phyloP scores from a whole-genome alignment of 495 filamentous ascomycete species.

The Echria macrotheca region DNA sequence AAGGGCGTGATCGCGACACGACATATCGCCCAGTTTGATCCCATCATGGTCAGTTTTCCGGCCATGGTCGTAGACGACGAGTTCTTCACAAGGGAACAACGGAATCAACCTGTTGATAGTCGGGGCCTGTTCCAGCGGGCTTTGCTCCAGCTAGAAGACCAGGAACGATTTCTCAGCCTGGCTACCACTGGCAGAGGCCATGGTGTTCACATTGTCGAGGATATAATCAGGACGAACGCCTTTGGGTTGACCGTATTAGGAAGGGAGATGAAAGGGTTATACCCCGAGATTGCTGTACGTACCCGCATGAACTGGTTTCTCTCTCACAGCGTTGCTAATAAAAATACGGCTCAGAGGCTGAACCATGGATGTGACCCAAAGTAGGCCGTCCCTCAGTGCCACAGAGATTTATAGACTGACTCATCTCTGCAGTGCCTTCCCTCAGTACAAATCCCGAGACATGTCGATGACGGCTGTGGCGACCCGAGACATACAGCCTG shows the following conservation, averaged over 20 bases:
- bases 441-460: constrained; percentile 22
- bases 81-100: constrained; percentile 18
- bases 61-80: constrained; percentile 26
- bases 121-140: constrained; percentile 21
- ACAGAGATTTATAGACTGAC: too few relatives aligned
- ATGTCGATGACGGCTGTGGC: constrained; percentile 31
- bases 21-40: constrained; percentile 22
- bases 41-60: constrained; percentile 26
- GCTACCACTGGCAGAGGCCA: constrained; percentile 60
- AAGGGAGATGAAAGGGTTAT: constrained; percentile 27
- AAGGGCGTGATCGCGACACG: constrained; percentile 29
- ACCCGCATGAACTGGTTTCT: background rate
- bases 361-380: constrained; percentile 36
- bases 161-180: constrained; percentile 28
- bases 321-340: background rate
- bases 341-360: constrained; percentile 20
- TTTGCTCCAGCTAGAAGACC: constrained; percentile 23
- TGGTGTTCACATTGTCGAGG: constrained; percentile 28
- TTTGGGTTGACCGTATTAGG: constrained; percentile 25
- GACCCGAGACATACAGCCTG: constrained; percentile 27
- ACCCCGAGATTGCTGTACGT: constrained; percentile 33
- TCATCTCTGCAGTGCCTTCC: constrained; percentile 19
- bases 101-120: constrained; percentile 13
- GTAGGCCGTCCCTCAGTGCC: too few relatives aligned
- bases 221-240: constrained; percentile 31